Evolutionary conservation across 495 filamentous ascomycete genomes (phyloP).

Genomic region (Haplographium delicatum): DNA sequence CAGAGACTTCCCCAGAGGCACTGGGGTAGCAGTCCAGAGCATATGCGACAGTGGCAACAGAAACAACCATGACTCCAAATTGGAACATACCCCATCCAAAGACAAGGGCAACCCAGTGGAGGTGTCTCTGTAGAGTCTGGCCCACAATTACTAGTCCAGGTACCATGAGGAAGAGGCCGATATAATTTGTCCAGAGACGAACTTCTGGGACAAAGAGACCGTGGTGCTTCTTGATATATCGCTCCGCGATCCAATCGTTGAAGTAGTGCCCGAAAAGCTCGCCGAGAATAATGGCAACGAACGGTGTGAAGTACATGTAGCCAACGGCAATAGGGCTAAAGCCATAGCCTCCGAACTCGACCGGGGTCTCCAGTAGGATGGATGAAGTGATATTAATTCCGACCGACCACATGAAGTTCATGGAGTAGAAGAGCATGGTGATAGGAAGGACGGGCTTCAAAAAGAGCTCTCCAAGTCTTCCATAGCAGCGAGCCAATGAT

Average conservation of each 20-base stretch:
- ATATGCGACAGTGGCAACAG: slow-evolving; percentile 7
- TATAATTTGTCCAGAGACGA: slow-evolving; percentile 39
- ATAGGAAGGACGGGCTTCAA: neutral
- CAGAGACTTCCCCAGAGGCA: slow-evolving; percentile 40
- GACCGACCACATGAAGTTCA: neutral
- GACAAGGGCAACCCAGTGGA: slow-evolving; percentile 43
- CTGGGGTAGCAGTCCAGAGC: slow-evolving; percentile 34
- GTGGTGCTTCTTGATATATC: slow-evolving; percentile 34
- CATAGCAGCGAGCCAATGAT: neutral
- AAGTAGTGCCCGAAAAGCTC: slow-evolving; percentile 48
- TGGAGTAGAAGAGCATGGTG: neutral
- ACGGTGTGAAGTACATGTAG: slow-evolving; percentile 47
- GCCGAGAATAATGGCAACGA: slow-evolving; percentile 41
- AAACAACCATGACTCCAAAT: slow-evolving; percentile 29
- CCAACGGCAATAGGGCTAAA: slow-evolving; percentile 18
- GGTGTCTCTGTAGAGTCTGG: slow-evolving; percentile 37
- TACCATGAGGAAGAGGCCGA: slow-evolving; percentile 39
- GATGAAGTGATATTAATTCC: slow-evolving; percentile 30
- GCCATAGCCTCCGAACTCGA: slow-evolving; percentile 3
- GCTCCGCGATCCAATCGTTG: slow-evolving; percentile 39
- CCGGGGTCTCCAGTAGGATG: slow-evolving; percentile 37
- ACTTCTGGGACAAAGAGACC: slow-evolving; percentile 46
- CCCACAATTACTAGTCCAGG: slow-evolving; percentile 43
- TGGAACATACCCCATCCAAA: slow-evolving; percentile 41
- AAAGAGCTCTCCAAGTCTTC: neutral